These are phyloP conservation scores for Penicillium sclerotiorum DNA, from an alignment of 2,329 filamentous ascomycete genomes.

Conservation along the genomic window DNA sequence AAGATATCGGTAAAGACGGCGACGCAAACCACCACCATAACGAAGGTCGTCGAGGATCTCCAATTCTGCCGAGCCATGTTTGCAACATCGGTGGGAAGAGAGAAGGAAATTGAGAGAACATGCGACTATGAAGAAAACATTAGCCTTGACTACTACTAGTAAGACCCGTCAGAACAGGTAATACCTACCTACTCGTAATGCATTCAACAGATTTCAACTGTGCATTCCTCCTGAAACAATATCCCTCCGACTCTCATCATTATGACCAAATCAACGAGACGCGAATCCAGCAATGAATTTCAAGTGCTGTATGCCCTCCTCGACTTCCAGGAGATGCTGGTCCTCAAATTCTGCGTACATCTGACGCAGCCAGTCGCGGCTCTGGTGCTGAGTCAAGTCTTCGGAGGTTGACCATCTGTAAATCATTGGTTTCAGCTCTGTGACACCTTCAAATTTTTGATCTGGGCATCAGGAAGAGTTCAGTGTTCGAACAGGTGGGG, in stretches of 20 bases:
- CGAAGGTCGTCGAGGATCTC: conserved; percentile 11
- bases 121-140: too few relatives aligned
- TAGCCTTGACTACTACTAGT: too few relatives aligned
- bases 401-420: not conserved
- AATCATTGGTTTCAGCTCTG: not conserved
- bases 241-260: too few relatives aligned
- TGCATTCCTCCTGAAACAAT: too few relatives aligned
- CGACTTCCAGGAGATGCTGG: not conserved
- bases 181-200: too few relatives aligned
- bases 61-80: not conserved
- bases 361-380: not conserved
- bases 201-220: too few relatives aligned
- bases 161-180: too few relatives aligned
- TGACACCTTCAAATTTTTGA: not conserved
- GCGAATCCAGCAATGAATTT: not conserved
- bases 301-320: not conserved
- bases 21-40: conserved; percentile 11
- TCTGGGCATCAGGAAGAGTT: too few relatives aligned
- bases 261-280: not conserved
- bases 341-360: not conserved
- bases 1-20: conserved; percentile 22
- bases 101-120: too few relatives aligned
- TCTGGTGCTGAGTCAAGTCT: not conserved
- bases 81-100: not conserved
- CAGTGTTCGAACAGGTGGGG: too few relatives aligned